Percentiles rank a stretch among this genome's conserved stretches.
Conservation (phyloP, 177 flowering plant species). For the Telopea speciosissima region DNA sequence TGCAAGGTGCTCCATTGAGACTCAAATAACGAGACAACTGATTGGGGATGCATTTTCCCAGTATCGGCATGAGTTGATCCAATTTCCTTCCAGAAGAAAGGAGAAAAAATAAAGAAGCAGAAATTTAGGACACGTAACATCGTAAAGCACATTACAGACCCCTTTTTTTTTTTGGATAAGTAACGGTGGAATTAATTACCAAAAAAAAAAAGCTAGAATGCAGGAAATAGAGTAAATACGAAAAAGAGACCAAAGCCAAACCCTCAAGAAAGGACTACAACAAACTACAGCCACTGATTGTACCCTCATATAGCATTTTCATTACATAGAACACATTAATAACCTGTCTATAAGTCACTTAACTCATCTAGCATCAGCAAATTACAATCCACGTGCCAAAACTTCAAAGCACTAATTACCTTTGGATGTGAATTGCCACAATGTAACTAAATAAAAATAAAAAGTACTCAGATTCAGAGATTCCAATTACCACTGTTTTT, state of each 20-base stretch:
- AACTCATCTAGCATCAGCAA: too few species aligned
- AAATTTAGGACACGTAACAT: neutral
- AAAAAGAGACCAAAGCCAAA: neutral
- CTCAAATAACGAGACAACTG: constrained; percentile 78
- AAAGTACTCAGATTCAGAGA: neutral
- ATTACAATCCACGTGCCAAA: too few species aligned
- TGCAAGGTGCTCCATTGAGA: constrained; percentile 99
- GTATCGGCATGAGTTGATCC: constrained; percentile 44
- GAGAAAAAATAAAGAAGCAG: constrained; percentile 1
- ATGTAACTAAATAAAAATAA: neutral
- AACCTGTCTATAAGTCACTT: too few species aligned
- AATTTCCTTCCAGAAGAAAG: constrained; percentile 35
- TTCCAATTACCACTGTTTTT: neutral
- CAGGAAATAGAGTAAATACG: neutral
- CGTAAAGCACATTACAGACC: too few species aligned
- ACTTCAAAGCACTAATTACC: neutral
- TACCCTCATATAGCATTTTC: too few species aligned
- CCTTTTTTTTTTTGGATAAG: too few species aligned
- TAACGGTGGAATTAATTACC: neutral
- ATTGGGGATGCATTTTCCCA: constrained; percentile 68
- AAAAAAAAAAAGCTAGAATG: neutral
- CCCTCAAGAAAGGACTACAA: too few species aligned
- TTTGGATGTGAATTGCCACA: too few species aligned
- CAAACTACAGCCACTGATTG: too few species aligned
- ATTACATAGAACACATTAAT: too few species aligned